phyloP scores from a whole-genome alignment of 305 asterid species.

The Fraxinus angustifolia region DNA sequence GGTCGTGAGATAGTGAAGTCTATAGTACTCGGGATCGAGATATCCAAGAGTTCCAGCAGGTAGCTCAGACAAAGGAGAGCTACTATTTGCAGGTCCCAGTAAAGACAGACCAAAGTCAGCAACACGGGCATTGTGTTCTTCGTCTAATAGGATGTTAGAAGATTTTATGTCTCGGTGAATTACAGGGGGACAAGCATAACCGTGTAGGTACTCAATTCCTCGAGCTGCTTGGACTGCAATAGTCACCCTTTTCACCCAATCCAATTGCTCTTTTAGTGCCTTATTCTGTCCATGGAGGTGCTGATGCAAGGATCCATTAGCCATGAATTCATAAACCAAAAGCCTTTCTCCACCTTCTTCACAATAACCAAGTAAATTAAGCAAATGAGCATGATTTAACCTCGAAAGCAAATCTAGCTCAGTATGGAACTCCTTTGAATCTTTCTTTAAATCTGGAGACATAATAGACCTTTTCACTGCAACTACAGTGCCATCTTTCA shows the following conservation, averaged over 20 bases:
- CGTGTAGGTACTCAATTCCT: slow-evolving; percentile 47
- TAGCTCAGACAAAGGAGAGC: slow-evolving; percentile 46
- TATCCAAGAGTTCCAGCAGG: slow-evolving; percentile 52
- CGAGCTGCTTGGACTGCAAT: slow-evolving; percentile 54
- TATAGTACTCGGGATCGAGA: slow-evolving; percentile 50
- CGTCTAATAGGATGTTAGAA: slow-evolving; percentile 49
- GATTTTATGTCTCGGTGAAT: slow-evolving; percentile 52
- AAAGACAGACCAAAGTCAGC: slow-evolving; percentile 52
- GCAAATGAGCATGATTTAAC: slow-evolving; percentile 49
- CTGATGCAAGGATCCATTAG: slow-evolving; percentile 45
- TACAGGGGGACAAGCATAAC: slow-evolving; percentile 54
- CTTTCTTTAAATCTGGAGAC: slow-evolving; percentile 47
- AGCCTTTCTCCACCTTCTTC: slow-evolving; percentile 51
- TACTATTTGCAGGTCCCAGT: slow-evolving; percentile 49
- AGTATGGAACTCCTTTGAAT: slow-evolving; percentile 44
- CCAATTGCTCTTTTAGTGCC: slow-evolving; percentile 29
- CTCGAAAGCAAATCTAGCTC: slow-evolving; percentile 49
- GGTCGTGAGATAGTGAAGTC: slow-evolving; percentile 51
- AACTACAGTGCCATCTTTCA: slow-evolving; percentile 43
- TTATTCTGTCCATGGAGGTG: slow-evolving; percentile 40
- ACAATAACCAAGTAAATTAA: slow-evolving; percentile 45
- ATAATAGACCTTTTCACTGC: slow-evolving; percentile 47
- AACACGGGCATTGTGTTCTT: slow-evolving; percentile 51
- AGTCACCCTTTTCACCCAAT: slow-evolving; percentile 49
- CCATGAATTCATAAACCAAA: slow-evolving; percentile 49